Base-by-base conservation (phyloP, 768 basidiomycete species). In the Lactifluus pinguis region DNA sequence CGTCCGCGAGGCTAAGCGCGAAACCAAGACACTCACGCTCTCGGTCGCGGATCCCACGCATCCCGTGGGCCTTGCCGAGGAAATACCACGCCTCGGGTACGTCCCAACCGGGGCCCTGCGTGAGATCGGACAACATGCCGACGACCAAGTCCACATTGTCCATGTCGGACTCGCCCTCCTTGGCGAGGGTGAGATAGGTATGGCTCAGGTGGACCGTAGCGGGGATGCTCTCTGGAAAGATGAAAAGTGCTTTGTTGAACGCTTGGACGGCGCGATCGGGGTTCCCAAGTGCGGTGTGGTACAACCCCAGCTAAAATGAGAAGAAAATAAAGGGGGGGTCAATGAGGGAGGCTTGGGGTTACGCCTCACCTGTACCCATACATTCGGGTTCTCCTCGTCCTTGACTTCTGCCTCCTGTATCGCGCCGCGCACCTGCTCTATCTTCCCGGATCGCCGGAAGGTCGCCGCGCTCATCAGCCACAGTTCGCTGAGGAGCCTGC, bases 401-500 rank as follows among this genome's bases (percentile, higher is more conserved):
- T 83, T 79, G 4, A 87, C 84, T 70, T 99, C 95, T 0, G 95
- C 97, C 72, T 99, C 95, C 69, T 93, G 92, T 49, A 98, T 93
- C 2, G 95, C 87, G 11, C 85, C 95, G 53, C 84, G 83, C 0
- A 90, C 86, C 67, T 98, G 92, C 60, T 97, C 95, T 56, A 91
- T 80, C 74, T 93, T 93, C 11, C 91, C 91, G 57, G 89, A 75
- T 61, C 97, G 76, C 49, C 97, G 79, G 76, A 98, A 98, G 0
- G 92, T 97, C 15, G 97, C 93, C 0, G 95, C 92, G 7, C 87
- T 89, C 81, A 92, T 91, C 6, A 97, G 74, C 97, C 97, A 99
- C 7, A 98, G 74, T 66, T 92, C 85, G 60, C 87, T 89, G 60
- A 97, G 75, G 32, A 97, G 73, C 29, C 84, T 76, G 44, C 82